Base-by-base conservation (phyloP, 1,284 basidiomycete species). In the Peniophora sp. region DNA sequence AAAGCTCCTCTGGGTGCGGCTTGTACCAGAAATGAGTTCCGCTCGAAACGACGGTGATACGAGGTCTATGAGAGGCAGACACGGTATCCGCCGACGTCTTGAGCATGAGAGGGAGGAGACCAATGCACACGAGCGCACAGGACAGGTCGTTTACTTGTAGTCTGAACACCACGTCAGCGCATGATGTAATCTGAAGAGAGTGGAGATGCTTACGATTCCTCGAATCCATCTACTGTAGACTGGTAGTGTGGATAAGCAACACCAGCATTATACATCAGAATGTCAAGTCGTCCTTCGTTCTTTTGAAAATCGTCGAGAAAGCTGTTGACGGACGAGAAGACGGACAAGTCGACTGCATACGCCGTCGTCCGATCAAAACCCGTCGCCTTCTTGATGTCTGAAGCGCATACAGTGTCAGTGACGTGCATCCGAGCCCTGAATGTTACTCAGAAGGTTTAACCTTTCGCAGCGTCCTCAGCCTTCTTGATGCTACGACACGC, bases 131-230 rank as follows among this genome's bases (percentile, higher is more conserved):
- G 0, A 78, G 59, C 2, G 68, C 57, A 2, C 63, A 61, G 1
- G 71, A 64, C 1, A 78, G 55, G 53, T 68, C 58, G 55, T 76
- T 75, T 10, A 73, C 66, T 59, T 77, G 72, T 0, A 74, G 52
- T 3, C 74, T 77, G 50, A 16, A 41, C 38, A 16, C n/a, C 0
- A 39, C 32, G n/a, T 12, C 24, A 6, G 20, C 17, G 25, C 12
- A 20, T 14, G n/a, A 5, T 3, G n/a, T 19, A 23, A 16, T 25
- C 11, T 14, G 24, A 20, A 20, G 34, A 41, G 39, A 20, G 52
- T 14, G 27, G 17, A 55, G n/a, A 55, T 51, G 5, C 38, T 23
- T 24, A 66, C 65, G 47, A 54, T 1, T 49, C 52, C 52, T 69
- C 67, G 62, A 61, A 67, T 11, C 62, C 63, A 49, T 66, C 64